These are phyloP conservation scores for Lentinula sp. DNA, from an alignment of 768 basidiomycete genomes.

Conservation along the genomic window DNA sequence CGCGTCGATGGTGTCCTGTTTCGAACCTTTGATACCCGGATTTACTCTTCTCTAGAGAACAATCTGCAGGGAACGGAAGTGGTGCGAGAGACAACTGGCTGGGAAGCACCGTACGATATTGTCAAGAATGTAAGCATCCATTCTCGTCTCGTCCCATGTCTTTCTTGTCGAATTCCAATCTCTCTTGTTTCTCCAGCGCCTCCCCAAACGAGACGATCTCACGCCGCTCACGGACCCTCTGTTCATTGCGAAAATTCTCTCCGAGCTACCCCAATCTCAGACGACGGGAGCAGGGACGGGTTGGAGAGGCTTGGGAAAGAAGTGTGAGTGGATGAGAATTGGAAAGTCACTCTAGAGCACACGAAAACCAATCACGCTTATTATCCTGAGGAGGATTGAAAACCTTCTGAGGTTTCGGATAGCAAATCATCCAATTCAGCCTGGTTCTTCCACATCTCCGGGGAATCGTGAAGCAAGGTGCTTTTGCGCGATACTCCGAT, in stretches of 20 bases:
- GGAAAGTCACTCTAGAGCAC: neutral
- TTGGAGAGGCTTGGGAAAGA: constrained; percentile 80
- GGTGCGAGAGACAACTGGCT: constrained; percentile 78
- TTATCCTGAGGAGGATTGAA: too few relatives aligned
- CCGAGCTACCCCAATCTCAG: constrained; percentile 50
- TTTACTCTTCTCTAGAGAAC: constrained; percentile 79
- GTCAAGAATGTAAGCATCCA: constrained; percentile 60
- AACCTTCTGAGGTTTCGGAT: too few relatives aligned
- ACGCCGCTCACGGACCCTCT: constrained; percentile 83
- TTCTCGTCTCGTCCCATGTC: neutral
- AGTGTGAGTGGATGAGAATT: constrained; percentile 7
- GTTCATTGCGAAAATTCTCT: constrained; percentile 71
- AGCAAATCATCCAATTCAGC: too few relatives aligned
- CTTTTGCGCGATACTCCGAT: too few relatives aligned
- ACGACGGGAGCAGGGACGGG: constrained; percentile 73
- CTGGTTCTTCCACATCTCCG: too few relatives aligned
- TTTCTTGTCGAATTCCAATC: neutral
- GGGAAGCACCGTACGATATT: constrained; percentile 84
- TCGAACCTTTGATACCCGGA: constrained; percentile 79
- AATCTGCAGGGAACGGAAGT: constrained; percentile 37
- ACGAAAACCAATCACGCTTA: too few relatives aligned
- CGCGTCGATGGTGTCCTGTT: constrained; percentile 95
- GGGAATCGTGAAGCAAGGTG: too few relatives aligned
- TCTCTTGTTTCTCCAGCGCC: constrained; percentile 33
- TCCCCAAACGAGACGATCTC: constrained; percentile 73